Evolutionary conservation across 1,284 basidiomycete species (phyloP), one percentile per base, ranked within the genome.

Genomic region (Puccinia hordei): DNA sequence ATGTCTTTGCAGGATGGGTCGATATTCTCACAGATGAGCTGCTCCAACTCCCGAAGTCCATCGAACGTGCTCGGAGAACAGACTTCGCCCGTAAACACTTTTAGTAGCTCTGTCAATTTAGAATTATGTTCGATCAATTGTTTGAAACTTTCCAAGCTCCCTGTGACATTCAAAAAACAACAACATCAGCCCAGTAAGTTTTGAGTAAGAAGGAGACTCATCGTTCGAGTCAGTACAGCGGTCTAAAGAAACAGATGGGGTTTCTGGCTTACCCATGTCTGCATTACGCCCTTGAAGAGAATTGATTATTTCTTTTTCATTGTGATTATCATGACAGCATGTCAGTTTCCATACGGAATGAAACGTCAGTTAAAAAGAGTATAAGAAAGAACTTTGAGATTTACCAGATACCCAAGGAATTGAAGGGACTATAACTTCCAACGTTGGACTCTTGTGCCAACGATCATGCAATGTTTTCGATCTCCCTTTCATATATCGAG

Each of bases 391-490:
- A 44, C 19, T 9, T 24, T n/a, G 63, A 66, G 38, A 41, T 66
- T 66, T 38, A 69, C 66, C 66, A 46, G 66, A 69, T 27, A 46
- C 24, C 66, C 66, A 69, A 41, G 66, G 46, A 33, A 35, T 63
- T 30, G 19, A 46, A 49, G 46, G 8, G 2, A 24, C 1, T 9
- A n/a, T 49, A 9, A 49, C 13, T 4, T 51, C 15, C 44, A n/a
- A 24, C 5, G 46, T 49, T 33, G 41, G 46, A 49, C 44, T 69
- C 6, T 10, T 51, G 38, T 49, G 22, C 66, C 66, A 69, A 69
- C 66, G 66, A 27, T 22, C 27, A 27, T 24, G 49, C 27, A 69
- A 33, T 13, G 27, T 49, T 69, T 49, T 22, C 44, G n/a, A 49
- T 19, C 49, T 10, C 19, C 2, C 10, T 0, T 69, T 22, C 10